Evolutionary conservation across 768 basidiomycete genomes (phyloP).

Genomic region (Kwoniella heveanensis): DNA sequence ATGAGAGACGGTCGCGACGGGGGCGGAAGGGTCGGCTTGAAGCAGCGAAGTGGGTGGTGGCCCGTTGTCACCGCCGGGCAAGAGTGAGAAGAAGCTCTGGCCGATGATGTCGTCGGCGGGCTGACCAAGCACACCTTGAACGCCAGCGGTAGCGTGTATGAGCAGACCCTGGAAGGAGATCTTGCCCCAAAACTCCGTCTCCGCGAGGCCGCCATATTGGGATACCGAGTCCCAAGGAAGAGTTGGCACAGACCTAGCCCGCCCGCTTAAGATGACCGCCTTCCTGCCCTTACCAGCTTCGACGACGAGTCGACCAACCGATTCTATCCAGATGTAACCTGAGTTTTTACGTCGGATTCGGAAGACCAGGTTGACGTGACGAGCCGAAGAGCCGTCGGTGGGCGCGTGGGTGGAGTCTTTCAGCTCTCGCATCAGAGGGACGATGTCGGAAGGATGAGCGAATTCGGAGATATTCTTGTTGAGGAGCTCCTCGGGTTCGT

Average conservation of each 20-base stretch:
- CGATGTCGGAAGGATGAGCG: conserved; percentile 85
- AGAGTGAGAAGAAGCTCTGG: conserved; percentile 49
- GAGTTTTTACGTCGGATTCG: conserved; percentile 70
- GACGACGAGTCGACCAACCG: conserved; percentile 80
- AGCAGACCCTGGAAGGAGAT: conserved; percentile 57
- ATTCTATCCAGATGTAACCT: conserved; percentile 86
- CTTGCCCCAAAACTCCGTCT: conserved; percentile 59
- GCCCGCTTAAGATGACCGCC: conserved; percentile 85
- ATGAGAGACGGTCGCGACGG: conserved; percentile 36
- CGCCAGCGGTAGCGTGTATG: conserved; percentile 55
- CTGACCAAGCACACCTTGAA: conserved; percentile 51
- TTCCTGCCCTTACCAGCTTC: conserved; percentile 94
- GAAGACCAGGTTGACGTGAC: conserved; percentile 78
- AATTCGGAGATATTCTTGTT: conserved; percentile 76
- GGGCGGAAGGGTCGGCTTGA: conserved; percentile 30
- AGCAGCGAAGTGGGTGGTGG: conserved; percentile 29
- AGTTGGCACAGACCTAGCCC: conserved; percentile 68
- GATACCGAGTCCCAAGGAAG: conserved; percentile 67
- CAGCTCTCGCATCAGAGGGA: conserved; percentile 86
- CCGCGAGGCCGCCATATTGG: conserved; percentile 61
- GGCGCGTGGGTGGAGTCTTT: conserved; percentile 61
- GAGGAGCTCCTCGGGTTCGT: conserved; percentile 79
- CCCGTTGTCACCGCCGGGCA: conserved; percentile 47
- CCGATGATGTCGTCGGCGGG: conserved; percentile 56
- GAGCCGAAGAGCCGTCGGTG: conserved; percentile 37